Conservation (phyloP, 805 yeast genomes). For the Kodamaea leandrae region DNA sequence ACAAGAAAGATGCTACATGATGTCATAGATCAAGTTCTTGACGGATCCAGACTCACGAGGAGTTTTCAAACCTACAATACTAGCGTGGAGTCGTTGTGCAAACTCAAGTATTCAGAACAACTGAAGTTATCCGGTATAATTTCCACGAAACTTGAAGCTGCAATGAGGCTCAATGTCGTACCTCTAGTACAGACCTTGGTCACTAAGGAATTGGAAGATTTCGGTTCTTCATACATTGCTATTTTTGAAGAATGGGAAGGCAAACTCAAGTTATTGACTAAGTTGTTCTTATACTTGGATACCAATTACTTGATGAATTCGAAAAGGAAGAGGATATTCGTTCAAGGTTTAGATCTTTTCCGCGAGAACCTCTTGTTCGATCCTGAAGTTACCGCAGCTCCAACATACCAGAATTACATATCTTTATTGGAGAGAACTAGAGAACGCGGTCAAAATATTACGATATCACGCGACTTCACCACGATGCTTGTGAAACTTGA, state of each 20-base stretch:
- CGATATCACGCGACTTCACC: constrained; percentile 12
- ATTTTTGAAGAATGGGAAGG: constrained; percentile 24
- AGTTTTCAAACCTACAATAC: constrained; percentile 27
- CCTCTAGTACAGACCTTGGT: constrained; percentile 1
- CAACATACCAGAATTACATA: constrained; percentile 5
- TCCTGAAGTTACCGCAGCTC: neutral
- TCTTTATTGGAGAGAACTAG: constrained; percentile 8
- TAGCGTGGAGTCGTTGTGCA: constrained; percentile 32
- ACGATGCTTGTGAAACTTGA: constrained; percentile 22
- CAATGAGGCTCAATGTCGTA: constrained; percentile 6
- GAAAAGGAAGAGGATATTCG: constrained; percentile 8
- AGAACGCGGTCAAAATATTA: constrained; percentile 9
- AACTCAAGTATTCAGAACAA: constrained; percentile 33
- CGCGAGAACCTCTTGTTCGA: constrained; percentile 14
- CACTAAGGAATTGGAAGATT: neutral
- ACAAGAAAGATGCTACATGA: constrained; percentile 10
- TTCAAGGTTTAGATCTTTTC: constrained; percentile 14
- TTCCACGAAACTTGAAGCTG: constrained; percentile 18
- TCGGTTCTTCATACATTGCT: constrained; percentile 13
- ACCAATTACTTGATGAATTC: constrained; percentile 28
- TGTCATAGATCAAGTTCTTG: constrained; percentile 20
- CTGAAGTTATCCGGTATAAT: constrained; percentile 23
- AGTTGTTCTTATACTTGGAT: constrained; percentile 37
- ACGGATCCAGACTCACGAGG: constrained; percentile 13
- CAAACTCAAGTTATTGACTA: constrained; percentile 23